Evolutionary conservation across 2,329 filamentous ascomycete genomes (phyloP).

Genomic region (Cytospora piceicola): DNA sequence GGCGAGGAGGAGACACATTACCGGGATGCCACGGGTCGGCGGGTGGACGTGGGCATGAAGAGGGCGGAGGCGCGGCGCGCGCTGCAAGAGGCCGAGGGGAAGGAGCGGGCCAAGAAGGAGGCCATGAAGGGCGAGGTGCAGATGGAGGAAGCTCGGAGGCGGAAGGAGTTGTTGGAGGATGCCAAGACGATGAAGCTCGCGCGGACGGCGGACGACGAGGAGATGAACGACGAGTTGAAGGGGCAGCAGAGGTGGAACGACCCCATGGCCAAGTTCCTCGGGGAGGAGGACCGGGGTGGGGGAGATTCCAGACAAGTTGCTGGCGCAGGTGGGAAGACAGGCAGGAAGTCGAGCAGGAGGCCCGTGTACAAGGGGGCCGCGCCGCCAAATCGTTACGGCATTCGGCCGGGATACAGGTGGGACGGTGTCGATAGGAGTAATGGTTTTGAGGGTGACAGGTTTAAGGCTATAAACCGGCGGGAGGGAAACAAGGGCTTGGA

Average conservation of each 20-base stretch:
- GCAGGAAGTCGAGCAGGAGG: slow-evolving; percentile 44
- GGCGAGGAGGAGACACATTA: slow-evolving; percentile 80
- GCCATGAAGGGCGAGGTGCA: slow-evolving; percentile 83
- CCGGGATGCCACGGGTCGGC: slow-evolving; percentile 90
- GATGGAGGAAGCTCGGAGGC: slow-evolving; percentile 64
- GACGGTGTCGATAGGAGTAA: slow-evolving; percentile 94
- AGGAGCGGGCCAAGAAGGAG: slow-evolving; percentile 68
- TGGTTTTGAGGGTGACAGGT: slow-evolving; percentile 92
- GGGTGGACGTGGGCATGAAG: slow-evolving; percentile 91
- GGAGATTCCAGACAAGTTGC: slow-evolving; percentile 29
- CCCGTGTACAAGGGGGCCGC: slow-evolving; percentile 72
- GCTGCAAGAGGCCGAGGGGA: slow-evolving; percentile 70
- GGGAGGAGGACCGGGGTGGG: slow-evolving; percentile 47
- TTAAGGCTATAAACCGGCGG: slow-evolving; percentile 80
- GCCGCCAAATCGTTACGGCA: slow-evolving; percentile 91
- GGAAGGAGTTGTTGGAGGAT: slow-evolving; percentile 73
- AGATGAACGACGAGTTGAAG: slow-evolving; percentile 83
- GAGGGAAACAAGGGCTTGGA: slow-evolving; percentile 78
- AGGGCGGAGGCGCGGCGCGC: slow-evolving; percentile 78
- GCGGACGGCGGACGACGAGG: slow-evolving; percentile 79
- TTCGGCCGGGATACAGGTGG: slow-evolving; percentile 90
- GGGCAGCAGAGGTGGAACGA: slow-evolving; percentile 86
- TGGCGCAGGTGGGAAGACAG: slow-evolving; percentile 33
- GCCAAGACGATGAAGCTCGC: slow-evolving; percentile 83
- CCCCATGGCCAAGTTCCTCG: slow-evolving; percentile 81